Base-by-base conservation (phyloP, 257 asterid species). In the Scutellaria barbata region DNA sequence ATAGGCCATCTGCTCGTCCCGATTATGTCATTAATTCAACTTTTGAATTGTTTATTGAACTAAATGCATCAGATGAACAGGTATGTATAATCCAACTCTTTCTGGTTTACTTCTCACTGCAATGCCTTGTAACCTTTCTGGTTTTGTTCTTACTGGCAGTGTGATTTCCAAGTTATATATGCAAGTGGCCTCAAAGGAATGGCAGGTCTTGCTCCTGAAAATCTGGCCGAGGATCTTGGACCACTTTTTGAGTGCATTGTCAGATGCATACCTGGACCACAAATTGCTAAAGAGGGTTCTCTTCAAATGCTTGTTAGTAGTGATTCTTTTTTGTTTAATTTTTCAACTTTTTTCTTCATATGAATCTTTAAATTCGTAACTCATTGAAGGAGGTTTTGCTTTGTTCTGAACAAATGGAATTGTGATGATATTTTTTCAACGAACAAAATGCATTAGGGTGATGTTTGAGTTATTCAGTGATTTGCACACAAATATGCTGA, bases 211-310 rank as follows among this genome's bases (percentile, higher is more conserved):
- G 82, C 96, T 75, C 88, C 98, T 14, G 99, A 95, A 61, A 85
- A 82, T 72, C 79, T 95, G 83, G 94, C 83, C 1, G 89, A 89
- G 8, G 99, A 95, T 80, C 96, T 95, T 76, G 99, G 99, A 73
- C 98, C 99, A 22, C 96, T 95, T 65, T 92, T 95, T 78, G 99
- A 95, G 85, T 18, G 96, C 64, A 74, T 95, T 48, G 52, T 92
- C 41, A 86, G 99, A 85, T 95, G 99, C 84, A 95, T 95, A 77
- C 99, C 98, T 10, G 99, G 98, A 51, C 99, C 99, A 14, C 84
- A 62, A 68, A 87, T 95, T 81, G 84, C 87, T 55, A 88, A 78
- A 82, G 97, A 95, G 14, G 99, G 99, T 65, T 82, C 89, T 76
- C 99, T 92, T 72, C 99, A 95, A 82, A 88, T 95, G 99, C 98